These are phyloP conservation scores for Nidularia pulvinata DNA, from an alignment of 768 basidiomycete genomes.

Conservation along the genomic window DNA sequence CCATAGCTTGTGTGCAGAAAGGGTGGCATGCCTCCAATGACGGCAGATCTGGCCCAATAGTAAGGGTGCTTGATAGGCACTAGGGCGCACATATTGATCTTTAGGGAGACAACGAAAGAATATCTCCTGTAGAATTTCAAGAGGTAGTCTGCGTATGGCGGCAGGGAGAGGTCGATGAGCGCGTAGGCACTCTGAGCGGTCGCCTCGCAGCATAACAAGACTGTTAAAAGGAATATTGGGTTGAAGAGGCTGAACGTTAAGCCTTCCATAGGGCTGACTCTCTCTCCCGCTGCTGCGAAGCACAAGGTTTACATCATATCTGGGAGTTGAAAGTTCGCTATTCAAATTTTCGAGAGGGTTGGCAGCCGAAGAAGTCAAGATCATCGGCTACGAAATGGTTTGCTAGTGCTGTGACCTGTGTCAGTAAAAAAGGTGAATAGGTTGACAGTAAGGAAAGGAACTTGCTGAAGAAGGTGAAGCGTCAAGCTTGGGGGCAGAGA, in stretches of 20 bases:
- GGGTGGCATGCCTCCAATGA: conserved; percentile 13
- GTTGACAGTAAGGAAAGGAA: too few species aligned
- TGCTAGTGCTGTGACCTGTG: too few species aligned
- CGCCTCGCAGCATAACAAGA: neutral
- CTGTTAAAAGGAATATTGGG: neutral
- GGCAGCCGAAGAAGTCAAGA: too few species aligned
- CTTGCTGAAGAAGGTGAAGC: too few species aligned
- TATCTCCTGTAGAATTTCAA: conserved; percentile 17
- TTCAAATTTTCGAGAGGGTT: too few species aligned
- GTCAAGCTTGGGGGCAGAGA: too few species aligned
- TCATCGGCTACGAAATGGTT: too few species aligned
- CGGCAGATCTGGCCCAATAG: conserved; percentile 17
- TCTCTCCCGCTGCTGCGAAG: neutral
- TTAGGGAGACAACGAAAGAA: conserved; percentile 14
- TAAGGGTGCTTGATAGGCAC: conserved; percentile 11
- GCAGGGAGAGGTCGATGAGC: neutral
- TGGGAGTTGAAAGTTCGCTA: too few species aligned
- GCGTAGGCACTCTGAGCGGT: neutral
- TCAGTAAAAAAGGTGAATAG: too few species aligned
- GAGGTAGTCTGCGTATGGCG: conserved; percentile 12
- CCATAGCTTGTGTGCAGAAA: conserved; percentile 17
- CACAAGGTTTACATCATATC: too few species aligned
- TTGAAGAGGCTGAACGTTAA: too few species aligned
- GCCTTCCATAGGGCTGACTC: neutral
- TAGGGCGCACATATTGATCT: conserved; percentile 10